Evolutionary conservation across 2,329 filamentous ascomycete species (phyloP).

Genomic region (Torrubiella hemipterigena): DNA sequence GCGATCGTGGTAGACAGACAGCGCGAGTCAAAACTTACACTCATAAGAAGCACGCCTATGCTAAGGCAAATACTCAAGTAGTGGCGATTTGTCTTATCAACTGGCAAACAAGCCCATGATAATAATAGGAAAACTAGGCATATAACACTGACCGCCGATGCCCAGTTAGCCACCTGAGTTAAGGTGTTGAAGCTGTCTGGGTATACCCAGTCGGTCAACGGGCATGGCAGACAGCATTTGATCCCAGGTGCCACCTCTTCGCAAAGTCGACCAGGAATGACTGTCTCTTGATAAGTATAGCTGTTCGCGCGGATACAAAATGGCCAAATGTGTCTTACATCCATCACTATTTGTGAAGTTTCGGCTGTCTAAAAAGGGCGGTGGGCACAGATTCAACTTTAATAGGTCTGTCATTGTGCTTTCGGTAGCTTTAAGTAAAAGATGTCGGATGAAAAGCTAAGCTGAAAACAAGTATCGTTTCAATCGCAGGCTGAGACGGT

Average conservation of each 20-base stretch:
- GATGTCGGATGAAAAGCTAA: no score
- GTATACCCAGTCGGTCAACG: constrained; percentile 66
- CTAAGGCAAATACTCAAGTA: constrained; percentile 86
- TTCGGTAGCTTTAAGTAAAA: neutral
- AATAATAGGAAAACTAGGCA: constrained; percentile 65
- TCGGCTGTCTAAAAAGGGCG: constrained; percentile 56
- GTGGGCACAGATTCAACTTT: constrained; percentile 44
- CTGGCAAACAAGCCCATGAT: constrained; percentile 69
- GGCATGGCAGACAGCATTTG: constrained; percentile 82
- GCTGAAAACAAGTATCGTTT: no score
- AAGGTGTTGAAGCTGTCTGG: constrained; percentile 46
- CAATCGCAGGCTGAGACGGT: no score
- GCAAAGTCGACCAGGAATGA: constrained; percentile 43
- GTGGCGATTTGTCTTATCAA: constrained; percentile 83
- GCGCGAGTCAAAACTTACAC: no score
- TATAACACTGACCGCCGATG: constrained; percentile 63
- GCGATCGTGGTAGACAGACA: no score
- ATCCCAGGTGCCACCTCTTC: constrained; percentile 34
- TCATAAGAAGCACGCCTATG: constrained; percentile 63
- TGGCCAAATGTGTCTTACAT: constrained; percentile 38
- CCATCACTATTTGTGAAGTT: constrained; percentile 49
- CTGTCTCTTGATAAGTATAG: no score
- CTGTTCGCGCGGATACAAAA: constrained; percentile 4
- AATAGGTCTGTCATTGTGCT: constrained; percentile 21
- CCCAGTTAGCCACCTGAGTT: constrained; percentile 63